Base-by-base conservation (phyloP, 2,329 filamentous ascomycete species). In the Calonectria pseudoturangicola region DNA sequence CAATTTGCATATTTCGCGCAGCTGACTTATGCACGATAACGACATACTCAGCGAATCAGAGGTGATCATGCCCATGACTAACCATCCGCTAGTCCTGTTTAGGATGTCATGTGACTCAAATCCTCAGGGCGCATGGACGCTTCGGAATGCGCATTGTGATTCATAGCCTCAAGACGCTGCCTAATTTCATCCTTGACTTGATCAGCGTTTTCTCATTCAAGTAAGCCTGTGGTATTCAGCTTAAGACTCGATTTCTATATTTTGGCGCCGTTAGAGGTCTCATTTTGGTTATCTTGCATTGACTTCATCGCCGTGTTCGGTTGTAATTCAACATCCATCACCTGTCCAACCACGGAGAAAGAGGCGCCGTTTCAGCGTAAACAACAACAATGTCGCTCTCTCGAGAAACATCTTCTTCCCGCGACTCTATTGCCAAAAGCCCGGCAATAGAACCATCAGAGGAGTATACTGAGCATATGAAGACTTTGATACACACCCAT, bases 351-450 rank as follows among this genome's bases (percentile, higher is more conserved):
- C 10, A 25, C 54, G 1, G 8, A 21, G 1, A 16, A 18, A 16
- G 27, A n/a, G 16, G 21, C 13, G 21, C 8, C 7, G 25, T 27
- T 33, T 60, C 54, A 27, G 10, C 15, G 12, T 28, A 25, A 28
- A 36, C 33, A 60, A 21, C 33, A 36, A 36, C 33, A 60, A 60
- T 60, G 54, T 36, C 54, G n/a, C 54, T 60, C 21, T 60, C 54
- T 41, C n/a, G 41, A 8, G 54, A 39, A 10, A 39, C 36, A 2
- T 27, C 36, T 15, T 60, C 54, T 18, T 60, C 54, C 3, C 33
- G 36, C 5, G 54, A 41, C 54, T 60, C 54, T 12, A 16, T 60
- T 5, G 25, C 21, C 2, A 5, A 27, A 16, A 63, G 41, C 12
- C 39, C 41, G 6, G 25, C 41, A 15, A 63, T 63, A n/a, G 39